Conservation (phyloP, 139 green algal species). For the Trebouxia sp. region DNA sequence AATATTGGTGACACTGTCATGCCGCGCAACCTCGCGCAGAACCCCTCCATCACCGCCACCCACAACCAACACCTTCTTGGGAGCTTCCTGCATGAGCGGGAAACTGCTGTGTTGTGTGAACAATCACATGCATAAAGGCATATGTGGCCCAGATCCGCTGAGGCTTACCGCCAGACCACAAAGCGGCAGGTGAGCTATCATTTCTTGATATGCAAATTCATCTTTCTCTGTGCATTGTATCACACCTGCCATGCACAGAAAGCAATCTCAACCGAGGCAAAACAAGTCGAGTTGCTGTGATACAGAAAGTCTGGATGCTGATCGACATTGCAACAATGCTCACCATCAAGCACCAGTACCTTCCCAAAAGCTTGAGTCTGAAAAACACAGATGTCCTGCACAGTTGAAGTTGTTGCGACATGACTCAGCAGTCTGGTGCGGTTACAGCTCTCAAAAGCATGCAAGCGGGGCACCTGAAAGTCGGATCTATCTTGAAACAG, state of each 20-base stretch:
- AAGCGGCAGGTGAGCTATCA: conserved; percentile 95
- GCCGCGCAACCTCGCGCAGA: conserved; percentile 86
- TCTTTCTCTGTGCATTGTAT: conserved; percentile 97
- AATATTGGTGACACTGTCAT: conserved; percentile 81
- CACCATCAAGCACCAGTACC: conserved; percentile 93
- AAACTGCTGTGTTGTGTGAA: not conserved
- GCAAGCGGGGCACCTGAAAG: conserved; percentile 85
- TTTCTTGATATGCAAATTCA: conserved; percentile 97
- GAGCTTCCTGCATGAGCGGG: conserved; percentile 32
- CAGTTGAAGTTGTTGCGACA: too few species aligned
- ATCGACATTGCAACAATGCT: too few species aligned
- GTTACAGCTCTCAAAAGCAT: too few species aligned
- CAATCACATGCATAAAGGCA: not conserved
- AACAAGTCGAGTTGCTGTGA: not conserved
- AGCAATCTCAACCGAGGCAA: not conserved
- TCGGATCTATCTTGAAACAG: conserved; percentile 84
- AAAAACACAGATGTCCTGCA: conserved; percentile 87
- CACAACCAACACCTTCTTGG: conserved; percentile 89
- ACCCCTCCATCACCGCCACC: conserved; percentile 98
- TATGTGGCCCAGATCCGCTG: not conserved
- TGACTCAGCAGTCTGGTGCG: too few species aligned
- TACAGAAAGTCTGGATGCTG: too few species aligned
- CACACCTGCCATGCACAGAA: conserved; percentile 58
- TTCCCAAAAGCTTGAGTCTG: conserved; percentile 83
- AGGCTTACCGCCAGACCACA: conserved; percentile 76